Base-by-base conservation (phyloP, 192 early-diverging fungal species). In the Chytriomyces sp. region DNA sequence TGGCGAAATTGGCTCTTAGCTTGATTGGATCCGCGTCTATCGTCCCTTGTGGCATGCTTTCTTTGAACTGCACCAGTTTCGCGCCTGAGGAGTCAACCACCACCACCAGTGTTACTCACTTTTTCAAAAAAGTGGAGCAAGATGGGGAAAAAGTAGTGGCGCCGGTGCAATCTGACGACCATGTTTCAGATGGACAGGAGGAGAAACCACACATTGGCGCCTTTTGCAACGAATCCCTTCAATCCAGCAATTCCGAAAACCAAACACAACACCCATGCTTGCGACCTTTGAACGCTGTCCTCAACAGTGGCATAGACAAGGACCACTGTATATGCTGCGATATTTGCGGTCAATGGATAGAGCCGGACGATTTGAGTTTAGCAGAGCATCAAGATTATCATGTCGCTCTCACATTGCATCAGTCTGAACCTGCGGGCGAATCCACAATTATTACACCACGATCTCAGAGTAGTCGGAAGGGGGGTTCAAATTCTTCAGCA, bases 371-470 rank as follows among this genome's bases (percentile, higher is more conserved):
- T 16, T n/a, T 18, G 20, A 24, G 47, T 11, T 49, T 78, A 80
- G 77, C 61, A 10, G 89, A 90, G 64, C 89, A 90, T 70, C 65
- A 62, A 18, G 89, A 90, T 71, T 90, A 50, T 66, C 89, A 90
- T 69, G 86, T 89, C 78, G 89, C 88, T 3, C 47, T 86, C 6
- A 68, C 67, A 5, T 67, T 90, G 61, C 81, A 88, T 45, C 75
- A 50, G n/a, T 1, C 20, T 16, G 1, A 4, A 13, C 13, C 20
- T 6, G 3, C 24, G 16, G 63, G 11, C 63, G 35, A 13, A 11
- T 3, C 35, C 1, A 26, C 26, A 43, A 26, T 35, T 4, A 35
- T 35, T 35, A 2, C 35, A 35, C 35, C 35, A 43, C 13, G 24
- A 23, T 23, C 18, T 1, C 24, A 26, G 63, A 26, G 63, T 28